These are phyloP conservation scores for Aspergillus carlsbadensis DNA, from an alignment of 495 filamentous ascomycete species.

Conservation along the genomic window DNA sequence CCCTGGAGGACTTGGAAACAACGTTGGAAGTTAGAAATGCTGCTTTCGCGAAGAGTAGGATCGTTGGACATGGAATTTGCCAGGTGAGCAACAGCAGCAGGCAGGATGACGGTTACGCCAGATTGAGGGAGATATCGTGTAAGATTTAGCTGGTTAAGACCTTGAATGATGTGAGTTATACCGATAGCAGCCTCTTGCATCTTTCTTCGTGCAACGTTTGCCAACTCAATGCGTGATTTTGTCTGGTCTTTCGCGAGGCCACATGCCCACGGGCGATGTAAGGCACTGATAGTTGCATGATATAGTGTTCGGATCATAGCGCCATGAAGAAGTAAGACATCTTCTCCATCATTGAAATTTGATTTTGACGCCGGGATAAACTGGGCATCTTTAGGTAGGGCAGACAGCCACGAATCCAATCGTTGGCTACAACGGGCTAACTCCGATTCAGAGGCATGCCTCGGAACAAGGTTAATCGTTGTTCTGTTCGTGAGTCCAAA, in stretches of 20 bases:
- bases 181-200: slow-evolving; percentile 74
- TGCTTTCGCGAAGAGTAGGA: slow-evolving; percentile 60
- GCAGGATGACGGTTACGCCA: slow-evolving; percentile 81
- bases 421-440: slow-evolving; percentile 68
- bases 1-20: slow-evolving; percentile 77
- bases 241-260: slow-evolving; percentile 48
- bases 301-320: slow-evolving; percentile 84
- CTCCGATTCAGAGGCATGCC: slow-evolving; percentile 67
- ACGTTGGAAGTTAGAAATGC: slow-evolving; percentile 70
- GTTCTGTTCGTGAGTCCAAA: slow-evolving; percentile 64
- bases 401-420: slow-evolving; percentile 64
- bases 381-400: slow-evolving; percentile 59
- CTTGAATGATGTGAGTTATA: slow-evolving; percentile 72
- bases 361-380: slow-evolving; percentile 36
- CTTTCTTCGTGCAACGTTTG: slow-evolving; percentile 60
- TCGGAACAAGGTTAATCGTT: slow-evolving; percentile 81
- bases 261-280: slow-evolving; percentile 77
- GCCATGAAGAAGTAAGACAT: slow-evolving; percentile 66
- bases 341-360: slow-evolving; percentile 43
- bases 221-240: slow-evolving; percentile 33
- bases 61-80: slow-evolving; percentile 77
- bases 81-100: slow-evolving; percentile 83
- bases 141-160: slow-evolving; percentile 64
- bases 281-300: slow-evolving; percentile 77
- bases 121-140: slow-evolving; percentile 78